Evolutionary conservation across 768 basidiomycete species (phyloP).

Genomic region (Dendrothele bispora): DNA sequence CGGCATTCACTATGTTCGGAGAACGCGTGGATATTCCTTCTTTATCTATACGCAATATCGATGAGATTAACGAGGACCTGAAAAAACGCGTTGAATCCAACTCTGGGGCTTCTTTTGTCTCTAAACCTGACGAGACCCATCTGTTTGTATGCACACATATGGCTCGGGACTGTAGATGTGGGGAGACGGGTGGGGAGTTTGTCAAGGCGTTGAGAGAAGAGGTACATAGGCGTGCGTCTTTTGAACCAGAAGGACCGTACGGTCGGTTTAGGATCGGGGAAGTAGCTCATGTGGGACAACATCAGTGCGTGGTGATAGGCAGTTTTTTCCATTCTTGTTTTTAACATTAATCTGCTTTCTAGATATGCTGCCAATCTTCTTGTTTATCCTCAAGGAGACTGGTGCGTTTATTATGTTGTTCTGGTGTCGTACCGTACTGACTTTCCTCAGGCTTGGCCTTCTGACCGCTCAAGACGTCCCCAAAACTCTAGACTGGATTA

Average conservation of each 20-base stretch:
- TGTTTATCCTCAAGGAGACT: constrained; percentile 74
- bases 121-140: constrained; percentile 9
- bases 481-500: constrained; percentile 45
- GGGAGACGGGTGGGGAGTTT: constrained; percentile 60
- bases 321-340: no score
- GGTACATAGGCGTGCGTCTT: constrained; percentile 36
- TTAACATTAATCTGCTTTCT: no score
- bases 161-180: constrained; percentile 78
- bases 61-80: constrained; percentile 43
- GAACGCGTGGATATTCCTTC: constrained; percentile 52
- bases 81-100: constrained; percentile 20
- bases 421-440: not conserved
- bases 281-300: constrained; percentile 81
- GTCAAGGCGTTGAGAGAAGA: constrained; percentile 54
- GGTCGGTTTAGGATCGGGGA: constrained; percentile 53
- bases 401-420: constrained; percentile 39
- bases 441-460: constrained; percentile 55
- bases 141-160: constrained; percentile 82
- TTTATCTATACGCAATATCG: constrained; percentile 49
- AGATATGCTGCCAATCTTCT: constrained; percentile 73
- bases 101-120: not conserved
- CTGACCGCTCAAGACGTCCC: constrained; percentile 60
- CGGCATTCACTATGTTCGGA: constrained; percentile 49
- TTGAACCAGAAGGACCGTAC: constrained; percentile 23
- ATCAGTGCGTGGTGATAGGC: constrained; percentile 49